Percentiles rank a stretch among this genome's conserved stretches.
Evolutionary conservation across 768 basidiomycete genomes (phyloP).

Genomic region (Lactifluus volemus): DNA sequence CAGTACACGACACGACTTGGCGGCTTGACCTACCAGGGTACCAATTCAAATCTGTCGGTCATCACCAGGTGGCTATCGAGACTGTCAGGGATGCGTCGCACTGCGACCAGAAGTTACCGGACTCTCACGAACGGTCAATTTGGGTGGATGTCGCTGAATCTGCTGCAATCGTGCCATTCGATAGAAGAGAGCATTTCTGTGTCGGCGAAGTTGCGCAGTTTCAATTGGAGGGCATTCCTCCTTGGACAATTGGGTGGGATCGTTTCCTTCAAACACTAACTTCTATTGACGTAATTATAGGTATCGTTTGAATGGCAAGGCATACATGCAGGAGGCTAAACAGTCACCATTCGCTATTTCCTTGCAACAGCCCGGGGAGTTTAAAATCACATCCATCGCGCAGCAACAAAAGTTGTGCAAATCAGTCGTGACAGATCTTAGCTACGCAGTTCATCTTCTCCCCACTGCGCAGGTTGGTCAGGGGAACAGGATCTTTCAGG

Average conservation of each 20-base stretch:
- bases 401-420: slow-evolving; percentile 92
- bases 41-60: slow-evolving; percentile 68
- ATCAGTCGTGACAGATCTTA: slow-evolving; percentile 66
- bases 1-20: slow-evolving; percentile 49
- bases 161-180: slow-evolving; percentile 83
- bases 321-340: slow-evolving; percentile 63
- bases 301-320: slow-evolving; percentile 73
- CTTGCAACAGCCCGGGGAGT: slow-evolving; percentile 75
- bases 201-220: slow-evolving; percentile 87
- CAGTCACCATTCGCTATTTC: slow-evolving; percentile 78
- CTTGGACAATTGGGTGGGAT: slow-evolving; percentile 79
- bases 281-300: slow-evolving; percentile 32
- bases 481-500: slow-evolving; percentile 72
- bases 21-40: slow-evolving; percentile 62
- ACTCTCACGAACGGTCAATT: slow-evolving; percentile 50
- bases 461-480: slow-evolving; percentile 87
- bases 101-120: slow-evolving; percentile 67
- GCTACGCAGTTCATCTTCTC: slow-evolving; percentile 66
- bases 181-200: slow-evolving; percentile 72
- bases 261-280: neutral
- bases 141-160: slow-evolving; percentile 96
- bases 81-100: slow-evolving; percentile 71
- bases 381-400: slow-evolving; percentile 80
- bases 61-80: slow-evolving; percentile 72
- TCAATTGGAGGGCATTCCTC: slow-evolving; percentile 87